Evolutionary conservation across 1,284 basidiomycete species (phyloP), one percentile per base, ranked within the genome.

Genomic region (Moesziomyces antarcticus): DNA sequence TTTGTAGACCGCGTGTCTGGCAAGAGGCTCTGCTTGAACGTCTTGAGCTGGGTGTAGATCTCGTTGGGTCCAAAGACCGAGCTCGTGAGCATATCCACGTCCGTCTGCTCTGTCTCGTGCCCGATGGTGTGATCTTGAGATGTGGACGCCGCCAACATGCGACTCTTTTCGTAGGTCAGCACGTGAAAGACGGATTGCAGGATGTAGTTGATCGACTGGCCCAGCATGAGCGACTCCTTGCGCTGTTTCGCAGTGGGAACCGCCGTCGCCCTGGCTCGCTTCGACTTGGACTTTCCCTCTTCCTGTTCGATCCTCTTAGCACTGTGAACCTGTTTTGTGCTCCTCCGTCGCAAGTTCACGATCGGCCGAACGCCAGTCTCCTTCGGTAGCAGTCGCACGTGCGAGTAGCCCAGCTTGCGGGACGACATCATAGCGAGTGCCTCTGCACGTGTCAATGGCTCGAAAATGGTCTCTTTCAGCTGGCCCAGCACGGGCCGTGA

Each of bases 281-380:
- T 22, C 50, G 20, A 47, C 37, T 42, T 56, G 16, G n/a, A 11
- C 55, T 56, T 59, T 3, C 35, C 50, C 16, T 6, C 20, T 3
- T 24, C 21, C 22, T 56, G 48, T 14, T 43, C 43, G 1, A 56
- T 35, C 52, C 45, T 57, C 53, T 59, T 53, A 3, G 55, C 48
- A 2, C 25, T 50, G 16, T 69, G 66, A 3, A 69, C 56, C 50
- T 64, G 65, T 40, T 73, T 73, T 1, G 69, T 66, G 42, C 69
- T 72, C n/a, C 90, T 90, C 33, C 91, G 88, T 14, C 91, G 89
- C 37, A 99, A 86, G 81, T 99, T 99, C 37, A 97, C 92, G 64
- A 99, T 97, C 0, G 95, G 95, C 33, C 97, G 88, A 5, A 98
- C 93, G 0, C 96, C 95, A 4, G 89, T 92, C 57, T 95, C 94